Evolutionary conservation across 768 basidiomycete genomes (phyloP), one percentile per base, ranked within the genome.

Genomic region (Tulasnella sp.): DNA sequence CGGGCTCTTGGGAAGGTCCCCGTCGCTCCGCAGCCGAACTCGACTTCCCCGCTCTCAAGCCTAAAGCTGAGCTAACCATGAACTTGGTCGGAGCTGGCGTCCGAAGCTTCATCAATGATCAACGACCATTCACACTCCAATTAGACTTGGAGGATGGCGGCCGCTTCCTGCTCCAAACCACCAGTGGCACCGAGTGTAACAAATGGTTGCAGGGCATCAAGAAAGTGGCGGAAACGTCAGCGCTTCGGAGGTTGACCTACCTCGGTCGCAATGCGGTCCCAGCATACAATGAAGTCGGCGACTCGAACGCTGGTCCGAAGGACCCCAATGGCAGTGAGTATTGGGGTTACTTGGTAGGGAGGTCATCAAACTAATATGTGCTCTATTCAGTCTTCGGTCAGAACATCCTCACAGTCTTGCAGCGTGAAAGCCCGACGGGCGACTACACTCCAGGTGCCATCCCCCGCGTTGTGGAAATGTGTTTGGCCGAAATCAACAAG

Each of bases 111-210:
- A 88, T 91, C 84, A 94, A 93, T 82, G 91, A 91, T 82, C 91
- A 93, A 79, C 88, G 94, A 70, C 93, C 94, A 70, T 95, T 90
- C 83, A 90, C 89, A 72, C 93, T 95, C 86, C 90, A 92, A 82
- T 86, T 96, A 67, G 90, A 93, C 81, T 93, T 93, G 0, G 94
- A 95, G 82, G 94, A 95, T 82, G 94, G 94, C 10, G 93, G 93
- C 0, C 91, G 91, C 81, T 94, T 93, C 81, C 83, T 94, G 44
- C 84, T 95, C 20, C 94, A 96, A 83, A 91, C 93, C 0, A 83
- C 89, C 46, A 90, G 88, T 81, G 89, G 88, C 82, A 86, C 87
- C 51, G 93, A 94, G 80, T 91, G 93, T 90, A 85, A 83, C 75
- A 90, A 87, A 81, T 96, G 94, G 94, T 87, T 94, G 75, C 90